Evolutionary conservation across 371 early-diverging fungal genomes (phyloP), one percentile per base, ranked within the genome.

Genomic region (Thermomucor indicae-seudaticae): DNA sequence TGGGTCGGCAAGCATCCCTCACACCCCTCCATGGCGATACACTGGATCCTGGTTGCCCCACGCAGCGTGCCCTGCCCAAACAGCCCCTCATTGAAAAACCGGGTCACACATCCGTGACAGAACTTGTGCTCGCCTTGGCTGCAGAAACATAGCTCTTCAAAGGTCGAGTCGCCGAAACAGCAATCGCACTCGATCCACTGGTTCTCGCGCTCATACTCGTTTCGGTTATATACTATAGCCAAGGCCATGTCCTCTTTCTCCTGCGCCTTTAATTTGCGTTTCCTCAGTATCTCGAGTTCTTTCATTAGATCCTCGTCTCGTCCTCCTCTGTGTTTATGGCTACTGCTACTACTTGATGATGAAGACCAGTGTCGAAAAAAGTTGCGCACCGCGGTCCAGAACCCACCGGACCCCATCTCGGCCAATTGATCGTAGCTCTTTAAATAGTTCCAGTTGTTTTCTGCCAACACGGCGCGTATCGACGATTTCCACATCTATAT

Each of bases 31-130:
- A 73, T 71, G 2, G 73, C 58, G 20, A 79, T 80, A 30, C 78
- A 77, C 1, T 65, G 48, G 17, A 57, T 60, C 4, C 72, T 49
- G 3, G 59, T 35, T 22, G 55, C 59, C 3, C 73, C 79, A 6
- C 80, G 67, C 32, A 85, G 43, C n/a, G 60, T 41, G 2, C 80
- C 83, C 51, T 80, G 78, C 2, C 81, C 84, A 60, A 79, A 83
- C 10, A 82, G 41, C 0, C 80, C 79, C 52, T 79, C 82, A 4
- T 64, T 51, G 2, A 83, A 54, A 29, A 64, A 73, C 6, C 49
- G 65, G 4, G 43, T 47, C 6, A 84, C 49, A 50, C 83, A 79
- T 1, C 50, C 60, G 35, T 69, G 56, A 55, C 81, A 81, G 49
- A 79, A 82, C 29, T 77, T 48, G 49, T 84, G 84, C 0, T 53